phyloP scores from a whole-genome alignment of 2,329 filamentous ascomycete genomes.

The Alternaria sp. region DNA sequence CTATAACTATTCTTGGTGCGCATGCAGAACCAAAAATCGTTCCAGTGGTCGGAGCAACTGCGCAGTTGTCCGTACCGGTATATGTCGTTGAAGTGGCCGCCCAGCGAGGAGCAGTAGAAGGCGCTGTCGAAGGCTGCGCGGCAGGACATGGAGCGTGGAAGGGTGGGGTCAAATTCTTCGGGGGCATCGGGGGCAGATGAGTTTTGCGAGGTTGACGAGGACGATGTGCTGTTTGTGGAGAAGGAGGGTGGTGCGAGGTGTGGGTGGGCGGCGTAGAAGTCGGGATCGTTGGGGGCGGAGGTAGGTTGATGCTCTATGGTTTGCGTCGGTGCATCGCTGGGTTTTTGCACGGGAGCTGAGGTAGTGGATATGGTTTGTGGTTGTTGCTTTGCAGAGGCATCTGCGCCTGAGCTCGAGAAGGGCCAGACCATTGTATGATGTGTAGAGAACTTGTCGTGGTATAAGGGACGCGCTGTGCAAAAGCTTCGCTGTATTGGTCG shows the following conservation, averaged over 20 bases:
- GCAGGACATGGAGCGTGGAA: conserved; percentile 87
- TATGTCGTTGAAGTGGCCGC: conserved; percentile 88
- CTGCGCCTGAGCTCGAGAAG: conserved; percentile 29
- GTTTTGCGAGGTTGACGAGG: conserved; percentile 12
- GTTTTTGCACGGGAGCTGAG: conserved; percentile 9
- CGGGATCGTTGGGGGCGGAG: conserved; percentile 58
- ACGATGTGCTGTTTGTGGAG: conserved; percentile 19
- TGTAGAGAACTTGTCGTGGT: background rate
- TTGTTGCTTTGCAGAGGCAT: conserved; percentile 22
- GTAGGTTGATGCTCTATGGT: conserved; percentile 20
- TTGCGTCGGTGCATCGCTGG: conserved; percentile 19
- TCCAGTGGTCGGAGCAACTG: conserved; percentile 84
- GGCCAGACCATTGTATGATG: conserved; percentile 30
- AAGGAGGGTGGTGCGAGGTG: conserved; percentile 52
- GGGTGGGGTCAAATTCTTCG: conserved; percentile 48
- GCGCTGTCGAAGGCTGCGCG: conserved; percentile 89
- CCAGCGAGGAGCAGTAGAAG: conserved; percentile 91
- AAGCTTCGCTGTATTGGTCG: background rate
- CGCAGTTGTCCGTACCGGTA: conserved; percentile 85
- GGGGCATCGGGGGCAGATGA: conserved; percentile 3
- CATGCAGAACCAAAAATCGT: conserved; percentile 99
- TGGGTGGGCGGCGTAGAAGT: conserved; percentile 63
- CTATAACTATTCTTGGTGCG: conserved; percentile 70
- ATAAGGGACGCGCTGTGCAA: background rate
- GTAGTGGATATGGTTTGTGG: conserved; percentile 18